phyloP scores from a whole-genome alignment of 1,284 basidiomycete genomes.

The Agroathelia rolfsii region DNA sequence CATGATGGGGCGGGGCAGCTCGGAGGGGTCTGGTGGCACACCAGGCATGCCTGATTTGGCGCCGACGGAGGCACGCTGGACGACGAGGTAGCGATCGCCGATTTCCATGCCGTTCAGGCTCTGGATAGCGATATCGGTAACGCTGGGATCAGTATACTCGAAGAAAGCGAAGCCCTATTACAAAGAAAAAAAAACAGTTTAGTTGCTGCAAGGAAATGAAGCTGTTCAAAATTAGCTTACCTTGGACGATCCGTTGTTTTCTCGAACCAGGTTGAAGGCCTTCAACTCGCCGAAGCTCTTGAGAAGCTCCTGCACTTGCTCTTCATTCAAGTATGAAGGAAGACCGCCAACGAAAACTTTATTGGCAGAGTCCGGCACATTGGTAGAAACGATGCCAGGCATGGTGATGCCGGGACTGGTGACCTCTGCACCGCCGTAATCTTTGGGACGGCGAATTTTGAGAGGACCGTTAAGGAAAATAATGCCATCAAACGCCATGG shows the following conservation, averaged over 20 bases:
- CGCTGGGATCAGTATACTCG: slow-evolving; percentile 85
- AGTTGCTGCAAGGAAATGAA: slow-evolving; percentile 1
- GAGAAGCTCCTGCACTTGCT: slow-evolving; percentile 95
- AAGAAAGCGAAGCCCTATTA: slow-evolving; percentile 94
- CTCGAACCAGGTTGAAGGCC: slow-evolving; percentile 96
- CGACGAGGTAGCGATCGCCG: slow-evolving; percentile 92
- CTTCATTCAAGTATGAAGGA: slow-evolving; percentile 91
- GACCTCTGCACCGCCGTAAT: slow-evolving; percentile 74
- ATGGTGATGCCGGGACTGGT: slow-evolving; percentile 65
- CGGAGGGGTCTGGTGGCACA: slow-evolving; percentile 46
- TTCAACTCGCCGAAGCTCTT: slow-evolving; percentile 97
- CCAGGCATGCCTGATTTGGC: slow-evolving; percentile 67
- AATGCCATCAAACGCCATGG: slow-evolving; percentile 95
- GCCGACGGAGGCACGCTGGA: slow-evolving; percentile 92
- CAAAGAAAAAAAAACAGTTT: slow-evolving; percentile 3
- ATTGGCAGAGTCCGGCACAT: slow-evolving; percentile 94
- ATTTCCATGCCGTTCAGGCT: slow-evolving; percentile 97
- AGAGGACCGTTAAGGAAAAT: slow-evolving; percentile 88
- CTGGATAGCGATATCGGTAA: slow-evolving; percentile 94
- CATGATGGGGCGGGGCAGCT: slow-evolving; percentile 75
- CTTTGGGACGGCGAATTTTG: slow-evolving; percentile 94
- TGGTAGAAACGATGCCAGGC: slow-evolving; percentile 91
- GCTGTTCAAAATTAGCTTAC: slow-evolving; percentile 29
- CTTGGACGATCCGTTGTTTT: slow-evolving; percentile 87
- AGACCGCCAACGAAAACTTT: slow-evolving; percentile 97